Percentiles rank a stretch among this genome's conserved stretches.
Conservation (phyloP, 345 rosid genomes). For the Salix udensis region DNA sequence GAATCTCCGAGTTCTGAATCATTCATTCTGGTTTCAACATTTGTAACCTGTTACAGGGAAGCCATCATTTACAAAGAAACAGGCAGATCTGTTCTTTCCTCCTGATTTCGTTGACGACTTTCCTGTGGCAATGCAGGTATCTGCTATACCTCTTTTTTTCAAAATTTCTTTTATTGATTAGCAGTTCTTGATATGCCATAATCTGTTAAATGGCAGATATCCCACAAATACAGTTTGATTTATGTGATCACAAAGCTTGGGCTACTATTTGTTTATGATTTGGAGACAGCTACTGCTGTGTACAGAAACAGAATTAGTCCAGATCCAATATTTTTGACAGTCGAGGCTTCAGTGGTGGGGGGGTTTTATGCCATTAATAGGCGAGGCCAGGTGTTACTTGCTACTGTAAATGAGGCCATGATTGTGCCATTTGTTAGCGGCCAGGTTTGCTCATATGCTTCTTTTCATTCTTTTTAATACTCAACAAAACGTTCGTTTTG, state of each 20-base stretch:
- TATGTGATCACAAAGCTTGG: slow-evolving; percentile 97
- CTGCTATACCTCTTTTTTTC: slow-evolving; percentile 7
- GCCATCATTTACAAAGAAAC: slow-evolving; percentile 87
- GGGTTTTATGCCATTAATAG: slow-evolving; percentile 95
- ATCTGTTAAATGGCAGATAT: slow-evolving; percentile 54
- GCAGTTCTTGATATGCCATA: background rate
- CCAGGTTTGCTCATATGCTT: slow-evolving; percentile 53
- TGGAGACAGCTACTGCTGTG: slow-evolving; percentile 96
- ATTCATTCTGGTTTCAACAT: background rate
- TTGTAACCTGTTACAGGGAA: slow-evolving; percentile 50
- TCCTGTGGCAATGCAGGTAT: slow-evolving; percentile 99
- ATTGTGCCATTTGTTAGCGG: slow-evolving; percentile 95
- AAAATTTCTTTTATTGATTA: background rate
- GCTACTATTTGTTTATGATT: slow-evolving; percentile 89
- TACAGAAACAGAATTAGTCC: slow-evolving; percentile 97
- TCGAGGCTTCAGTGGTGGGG: slow-evolving; percentile 87
- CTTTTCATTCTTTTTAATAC: background rate
- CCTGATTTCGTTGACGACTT: slow-evolving; percentile 99
- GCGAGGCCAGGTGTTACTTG: slow-evolving; percentile 51
- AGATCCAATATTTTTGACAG: slow-evolving; percentile 95
- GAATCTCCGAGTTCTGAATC: background rate
- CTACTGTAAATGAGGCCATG: slow-evolving; percentile 92
- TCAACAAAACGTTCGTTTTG: background rate
- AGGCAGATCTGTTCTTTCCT: slow-evolving; percentile 97
- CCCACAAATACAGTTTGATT: slow-evolving; percentile 88